Conservation (phyloP, 225 moss, liverwort and hornwort genomes). For the Asterella californica region DNA sequence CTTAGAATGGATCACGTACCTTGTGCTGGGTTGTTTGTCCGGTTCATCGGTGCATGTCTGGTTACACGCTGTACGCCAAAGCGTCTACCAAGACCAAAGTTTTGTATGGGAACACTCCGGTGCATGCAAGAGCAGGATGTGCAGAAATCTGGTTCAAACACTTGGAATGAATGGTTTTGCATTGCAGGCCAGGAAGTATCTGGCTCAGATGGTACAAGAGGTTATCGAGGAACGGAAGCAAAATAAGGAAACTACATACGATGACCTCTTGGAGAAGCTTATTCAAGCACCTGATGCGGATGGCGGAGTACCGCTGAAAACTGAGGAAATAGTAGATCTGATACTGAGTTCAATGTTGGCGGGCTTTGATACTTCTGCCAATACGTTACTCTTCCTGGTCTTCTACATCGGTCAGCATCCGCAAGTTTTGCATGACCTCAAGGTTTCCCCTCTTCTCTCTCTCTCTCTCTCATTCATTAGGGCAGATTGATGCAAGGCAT, state of each 20-base stretch:
- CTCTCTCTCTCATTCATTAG: neutral
- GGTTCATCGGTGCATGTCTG: neutral
- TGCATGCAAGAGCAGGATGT: neutral
- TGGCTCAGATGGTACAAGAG: slow-evolving; percentile 24
- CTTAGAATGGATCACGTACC: no score
- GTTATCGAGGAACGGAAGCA: slow-evolving; percentile 18
- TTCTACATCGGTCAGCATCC: slow-evolving; percentile 32
- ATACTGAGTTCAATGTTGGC: slow-evolving; percentile 31
- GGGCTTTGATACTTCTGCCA: slow-evolving; percentile 32
- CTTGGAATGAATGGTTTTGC: neutral
- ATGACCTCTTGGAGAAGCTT: slow-evolving; percentile 28
- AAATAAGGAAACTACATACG: neutral
- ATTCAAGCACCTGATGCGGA: slow-evolving; percentile 12
- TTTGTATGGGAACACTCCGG: neutral
- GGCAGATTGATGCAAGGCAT: neutral
- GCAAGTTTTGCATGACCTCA: slow-evolving; percentile 19
- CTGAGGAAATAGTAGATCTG: slow-evolving; percentile 27
- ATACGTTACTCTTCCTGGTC: slow-evolving; percentile 30
- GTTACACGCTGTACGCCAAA: no score
- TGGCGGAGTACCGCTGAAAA: slow-evolving; percentile 17
- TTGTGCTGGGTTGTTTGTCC: no score
- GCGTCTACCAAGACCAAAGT: no score
- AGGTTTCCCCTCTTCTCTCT: slow-evolving; percentile 8
- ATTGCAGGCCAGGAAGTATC: slow-evolving; percentile 29
- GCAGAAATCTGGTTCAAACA: neutral